Base-by-base conservation (phyloP, 192 early-diverging fungal species). In the Allomyces macrogynus region DNA sequence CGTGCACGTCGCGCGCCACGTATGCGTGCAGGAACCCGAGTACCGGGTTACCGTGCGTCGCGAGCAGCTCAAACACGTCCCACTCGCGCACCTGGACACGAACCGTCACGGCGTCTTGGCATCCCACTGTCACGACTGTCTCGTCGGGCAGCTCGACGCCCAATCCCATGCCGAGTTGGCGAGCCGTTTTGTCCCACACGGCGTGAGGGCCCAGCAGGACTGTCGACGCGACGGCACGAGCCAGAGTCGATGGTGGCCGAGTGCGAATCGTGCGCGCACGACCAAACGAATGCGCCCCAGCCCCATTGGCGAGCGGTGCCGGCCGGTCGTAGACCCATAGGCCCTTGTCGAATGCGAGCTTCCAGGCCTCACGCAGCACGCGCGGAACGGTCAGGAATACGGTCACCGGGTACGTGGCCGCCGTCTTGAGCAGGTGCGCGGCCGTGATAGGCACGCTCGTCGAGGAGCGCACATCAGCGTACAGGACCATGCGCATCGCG, bases 251-350 rank as follows among this genome's bases (percentile, higher is more conserved):
- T 0, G 49, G 49, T 14, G 16, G 49, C 20, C 12, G 20, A 14
- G 49, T n/a, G 12, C 49, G 49, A n/a, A 57, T 57, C 1, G 49
- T 57, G 16, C 20, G 12, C 3, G 49, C 49, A 16, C 49, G 49
- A 16, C 49, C 49, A 40, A 40, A 40, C 32, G 32, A 14, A 16
- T 57, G 49, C 20, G 12, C 20, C 1, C 12, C 49, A 57, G 12
- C 16, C 16, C 49, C 49, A 16, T 57, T 20, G 4, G 16, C 16
- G 5, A 57, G 16, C 16, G 49, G 16, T 57, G 49, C 16, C 16
- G 76, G 76, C 66, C 71, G 63, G 43, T 71, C 75, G 61, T 76
- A 78, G 12, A 78, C 67, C 20, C n/a, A 23, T 62, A 78, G 63
- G n/a, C 67, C 62, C 26, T 74, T 66, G 18, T 22, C 10, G 62